Base-by-base conservation (phyloP, 2,329 filamentous ascomycete species). In the Didymella pomorum region DNA sequence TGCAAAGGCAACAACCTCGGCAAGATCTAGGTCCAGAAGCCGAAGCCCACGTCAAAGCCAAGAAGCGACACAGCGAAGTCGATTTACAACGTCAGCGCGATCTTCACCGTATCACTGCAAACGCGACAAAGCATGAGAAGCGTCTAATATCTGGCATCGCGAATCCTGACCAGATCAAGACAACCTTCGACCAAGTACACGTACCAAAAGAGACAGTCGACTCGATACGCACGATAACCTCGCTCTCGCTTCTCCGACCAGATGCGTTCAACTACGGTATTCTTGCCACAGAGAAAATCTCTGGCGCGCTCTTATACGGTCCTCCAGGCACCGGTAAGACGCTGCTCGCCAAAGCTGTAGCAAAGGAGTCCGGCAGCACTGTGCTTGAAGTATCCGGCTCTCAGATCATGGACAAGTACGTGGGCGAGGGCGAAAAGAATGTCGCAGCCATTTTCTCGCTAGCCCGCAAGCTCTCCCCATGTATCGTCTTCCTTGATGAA, bases 181-280 rank as follows among this genome's bases (percentile, higher is more conserved):
- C 91, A 0, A 96, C 92, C 0, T 99, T 98, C 72, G 83, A 86
- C 23, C 91, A 97, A 73, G 90, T 99, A 20, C 92, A 96, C 68
- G 92, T 89, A 1, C 88, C 93, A 0, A 78, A 83, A 0, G 92
- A 93, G 60, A 97, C 92, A 2, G 90, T 96, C 28, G 91, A 95
- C 21, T 90, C 93, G 1, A 83, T 99, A 53, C 93, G 94, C 74
- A 92, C 92, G 5, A 84, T 98, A 49, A 99, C 95, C 0, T 92
- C 91, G 0, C 82, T 99, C 18, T 95, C 93, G 0, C 83, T 99
- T 5, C 83, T 92, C 49, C 88, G 94, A 0, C 95, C 95, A 0
- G 93, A 98, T 62, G 94, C 93, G n/a, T 99, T 98, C 78, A 89
- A 88, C 11, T 99, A 99, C 67, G 95, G 95, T 77, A 92, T 99